Conservation (phyloP, 2,329 filamentous ascomycete genomes). For the Chalara sp. region DNA sequence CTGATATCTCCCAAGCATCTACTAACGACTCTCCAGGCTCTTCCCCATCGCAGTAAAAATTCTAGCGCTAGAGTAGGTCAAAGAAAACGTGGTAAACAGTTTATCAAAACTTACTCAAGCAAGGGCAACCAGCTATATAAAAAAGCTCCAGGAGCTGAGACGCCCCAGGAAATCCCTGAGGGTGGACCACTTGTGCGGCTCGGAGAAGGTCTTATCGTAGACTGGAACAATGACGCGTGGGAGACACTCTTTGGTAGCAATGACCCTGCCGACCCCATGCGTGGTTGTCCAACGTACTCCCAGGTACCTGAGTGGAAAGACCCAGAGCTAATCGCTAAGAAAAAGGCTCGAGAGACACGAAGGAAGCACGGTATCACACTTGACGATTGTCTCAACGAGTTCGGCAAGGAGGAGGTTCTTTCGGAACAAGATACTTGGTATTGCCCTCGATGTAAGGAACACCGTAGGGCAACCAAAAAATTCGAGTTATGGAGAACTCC, state of each 20-base stretch:
- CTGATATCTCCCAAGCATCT: not conserved
- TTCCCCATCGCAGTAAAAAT: constrained; percentile 23
- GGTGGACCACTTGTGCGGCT: constrained; percentile 66
- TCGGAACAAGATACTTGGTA: constrained; percentile 98
- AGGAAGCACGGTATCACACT: constrained; percentile 73
- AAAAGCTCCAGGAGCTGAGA: constrained; percentile 9
- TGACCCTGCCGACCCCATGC: constrained; percentile 37
- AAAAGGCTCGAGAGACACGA: constrained; percentile 56
- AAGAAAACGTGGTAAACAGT: constrained; percentile 20
- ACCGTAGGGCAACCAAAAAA: constrained; percentile 88
- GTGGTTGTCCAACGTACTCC: constrained; percentile 53
- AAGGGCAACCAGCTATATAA: constrained; percentile 25
- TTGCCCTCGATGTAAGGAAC: constrained; percentile 91
- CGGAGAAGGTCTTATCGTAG: constrained; percentile 78
- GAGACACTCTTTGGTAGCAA: constrained; percentile 58
- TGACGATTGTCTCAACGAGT: constrained; percentile 89
- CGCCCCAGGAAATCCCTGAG: constrained; percentile 27
- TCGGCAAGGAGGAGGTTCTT: constrained; percentile 86
- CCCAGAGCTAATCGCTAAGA: constrained; percentile 57
- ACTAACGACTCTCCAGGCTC: constrained; percentile 24
- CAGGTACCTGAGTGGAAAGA: constrained; percentile 44
- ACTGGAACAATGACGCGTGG: constrained; percentile 70
- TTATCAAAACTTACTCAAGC: constrained; percentile 31
- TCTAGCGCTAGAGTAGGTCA: constrained; percentile 24
- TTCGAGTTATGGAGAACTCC: constrained; percentile 96